These are phyloP conservation scores for Arthrobotrys entomopaga DNA, from an alignment of 2,329 filamentous ascomycete species.

Conservation along the genomic window DNA sequence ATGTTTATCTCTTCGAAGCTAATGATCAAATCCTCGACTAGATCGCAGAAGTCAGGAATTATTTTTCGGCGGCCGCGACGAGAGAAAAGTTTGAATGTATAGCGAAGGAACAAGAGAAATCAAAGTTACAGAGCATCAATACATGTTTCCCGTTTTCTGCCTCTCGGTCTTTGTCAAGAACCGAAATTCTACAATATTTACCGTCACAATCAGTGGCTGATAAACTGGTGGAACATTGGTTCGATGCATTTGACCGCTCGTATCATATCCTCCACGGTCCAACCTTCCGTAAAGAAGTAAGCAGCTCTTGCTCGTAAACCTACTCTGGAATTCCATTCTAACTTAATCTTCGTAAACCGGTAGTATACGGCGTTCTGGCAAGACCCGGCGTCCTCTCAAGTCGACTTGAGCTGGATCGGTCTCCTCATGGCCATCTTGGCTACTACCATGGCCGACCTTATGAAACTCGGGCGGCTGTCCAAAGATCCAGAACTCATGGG, in stretches of 20 bases:
- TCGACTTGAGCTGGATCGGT: constrained; percentile 80
- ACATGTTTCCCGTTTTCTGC: constrained; percentile 76
- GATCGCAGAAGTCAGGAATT: constrained; percentile 93
- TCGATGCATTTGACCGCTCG: constrained; percentile 76
- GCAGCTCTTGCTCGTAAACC: constrained; percentile 14
- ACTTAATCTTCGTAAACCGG: constrained; percentile 11
- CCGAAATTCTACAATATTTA: constrained; percentile 80
- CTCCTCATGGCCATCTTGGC: constrained; percentile 80
- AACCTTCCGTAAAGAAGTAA: constrained; percentile 80
- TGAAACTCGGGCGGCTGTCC: constrained; percentile 34
- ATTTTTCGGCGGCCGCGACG: constrained; percentile 70
- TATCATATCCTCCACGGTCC: constrained; percentile 75
- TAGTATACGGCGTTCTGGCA: constrained; percentile 73
- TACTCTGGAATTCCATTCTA: constrained; percentile 13
- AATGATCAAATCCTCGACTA: constrained; percentile 59
- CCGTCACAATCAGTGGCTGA: constrained; percentile 85
- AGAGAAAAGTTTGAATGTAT: constrained; percentile 66
- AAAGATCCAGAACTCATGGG: constrained; percentile 47
- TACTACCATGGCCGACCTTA: constrained; percentile 49
- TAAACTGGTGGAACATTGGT: constrained; percentile 85
- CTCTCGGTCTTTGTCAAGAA: constrained; percentile 73
- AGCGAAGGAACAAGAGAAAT: constrained; percentile 68
- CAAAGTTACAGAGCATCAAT: constrained; percentile 69
- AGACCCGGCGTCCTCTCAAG: constrained; percentile 71
- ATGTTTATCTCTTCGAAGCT: neutral